These are phyloP conservation scores for Fusarium torulosum DNA, from an alignment of 2,329 filamentous ascomycete genomes.

Conservation along the genomic window DNA sequence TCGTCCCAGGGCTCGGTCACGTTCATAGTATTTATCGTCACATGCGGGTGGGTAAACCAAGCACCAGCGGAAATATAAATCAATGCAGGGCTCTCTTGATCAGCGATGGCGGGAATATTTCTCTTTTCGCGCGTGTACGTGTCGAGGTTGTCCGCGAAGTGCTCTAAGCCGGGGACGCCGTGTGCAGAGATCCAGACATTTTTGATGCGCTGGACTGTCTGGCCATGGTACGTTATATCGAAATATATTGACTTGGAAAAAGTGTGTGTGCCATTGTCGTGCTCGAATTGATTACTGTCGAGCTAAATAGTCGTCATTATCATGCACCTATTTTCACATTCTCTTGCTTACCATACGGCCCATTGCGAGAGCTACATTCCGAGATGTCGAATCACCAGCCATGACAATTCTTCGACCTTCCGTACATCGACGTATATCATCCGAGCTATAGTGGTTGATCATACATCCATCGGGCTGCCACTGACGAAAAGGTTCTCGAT, in stretches of 20 bases:
- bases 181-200: background rate
- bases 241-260: background rate
- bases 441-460: background rate
- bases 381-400: background rate
- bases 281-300: background rate
- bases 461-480: background rate
- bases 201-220: background rate
- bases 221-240: slow-evolving; percentile 1
- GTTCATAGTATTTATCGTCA: background rate
- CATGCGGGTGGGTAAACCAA: slow-evolving; percentile 38
- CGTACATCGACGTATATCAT: background rate
- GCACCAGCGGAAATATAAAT: slow-evolving; percentile 37
- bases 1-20: background rate
- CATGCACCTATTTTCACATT: background rate
- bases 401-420: background rate
- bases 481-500: background rate
- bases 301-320: background rate
- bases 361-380: background rate
- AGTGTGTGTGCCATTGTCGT: background rate
- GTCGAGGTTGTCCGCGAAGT: slow-evolving; percentile 27
- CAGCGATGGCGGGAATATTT: slow-evolving; percentile 1
- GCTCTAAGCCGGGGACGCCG: background rate
- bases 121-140: slow-evolving; percentile 25
- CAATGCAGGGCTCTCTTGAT: slow-evolving; percentile 37
- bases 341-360: background rate